Conservation (phyloP, 2,329 filamentous ascomycete species). For the Neonectria neomacrospora region DNA sequence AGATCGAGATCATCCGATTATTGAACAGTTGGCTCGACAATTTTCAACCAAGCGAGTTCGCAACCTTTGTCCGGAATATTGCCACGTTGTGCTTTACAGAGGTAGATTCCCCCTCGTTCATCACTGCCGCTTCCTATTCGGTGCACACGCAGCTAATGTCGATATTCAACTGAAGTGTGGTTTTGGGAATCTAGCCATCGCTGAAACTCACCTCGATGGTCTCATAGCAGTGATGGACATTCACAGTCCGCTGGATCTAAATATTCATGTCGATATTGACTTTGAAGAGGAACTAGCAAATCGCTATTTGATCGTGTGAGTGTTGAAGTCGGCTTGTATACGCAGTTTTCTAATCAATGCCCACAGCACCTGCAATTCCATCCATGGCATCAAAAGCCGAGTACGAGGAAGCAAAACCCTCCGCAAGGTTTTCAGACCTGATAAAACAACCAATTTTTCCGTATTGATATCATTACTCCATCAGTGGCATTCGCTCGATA, state of each 20-base stretch:
- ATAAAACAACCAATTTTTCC: conserved; percentile 22
- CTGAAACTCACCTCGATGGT: conserved; percentile 37
- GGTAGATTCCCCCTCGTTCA: background rate
- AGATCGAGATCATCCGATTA: conserved; percentile 31
- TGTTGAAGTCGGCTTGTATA: fast-evolving
- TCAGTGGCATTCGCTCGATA: conserved; percentile 34
- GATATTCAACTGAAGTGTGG: conserved; percentile 22
- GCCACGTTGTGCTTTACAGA: conserved; percentile 36
- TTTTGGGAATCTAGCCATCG: conserved; percentile 33
- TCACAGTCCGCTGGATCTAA: conserved; percentile 20
- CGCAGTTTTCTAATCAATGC: background rate
- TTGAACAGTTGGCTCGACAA: conserved; percentile 35
- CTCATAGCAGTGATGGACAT: conserved; percentile 33
- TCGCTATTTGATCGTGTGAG: conserved; percentile 38
- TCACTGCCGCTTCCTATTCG: background rate
- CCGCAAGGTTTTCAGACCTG: conserved; percentile 18
- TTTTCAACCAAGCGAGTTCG: conserved; percentile 16
- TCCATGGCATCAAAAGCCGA: conserved; percentile 38
- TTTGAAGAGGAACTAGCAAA: conserved; percentile 38
- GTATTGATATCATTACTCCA: conserved; percentile 30
- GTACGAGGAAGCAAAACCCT: conserved; percentile 30
- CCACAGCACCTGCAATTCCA: conserved; percentile 29
- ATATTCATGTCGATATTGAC: background rate
- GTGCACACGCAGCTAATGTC: background rate
- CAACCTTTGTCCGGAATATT: conserved; percentile 37